These are phyloP conservation scores for Blastocystis sp. DNA, from an alignment of 352 stramenopile genomes.

Conservation along the genomic window DNA sequence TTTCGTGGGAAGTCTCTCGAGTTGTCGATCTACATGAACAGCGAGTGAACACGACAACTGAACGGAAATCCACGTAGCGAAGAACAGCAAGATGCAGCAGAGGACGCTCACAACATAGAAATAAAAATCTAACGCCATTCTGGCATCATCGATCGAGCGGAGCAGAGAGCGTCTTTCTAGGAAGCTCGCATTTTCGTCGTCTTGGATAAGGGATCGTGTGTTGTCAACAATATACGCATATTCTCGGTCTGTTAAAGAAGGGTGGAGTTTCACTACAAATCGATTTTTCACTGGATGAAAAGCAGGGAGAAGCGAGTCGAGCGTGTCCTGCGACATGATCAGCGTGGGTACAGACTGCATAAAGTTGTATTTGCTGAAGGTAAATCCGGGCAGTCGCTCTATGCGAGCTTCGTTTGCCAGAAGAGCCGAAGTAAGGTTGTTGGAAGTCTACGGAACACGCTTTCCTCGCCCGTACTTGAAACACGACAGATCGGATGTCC, in stretches of 20 bases:
- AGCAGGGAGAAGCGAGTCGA: neutral
- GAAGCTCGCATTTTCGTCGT: neutral
- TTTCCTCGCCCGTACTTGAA: no score
- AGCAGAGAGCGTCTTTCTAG: neutral
- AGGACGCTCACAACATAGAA: conserved; percentile 32
- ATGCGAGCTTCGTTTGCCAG: neutral
- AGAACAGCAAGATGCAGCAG: conserved; percentile 37
- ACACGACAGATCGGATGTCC: neutral
- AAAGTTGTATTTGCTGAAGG: conserved; percentile 58
- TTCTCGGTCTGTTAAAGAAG: neutral
- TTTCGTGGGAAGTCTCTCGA: conserved; percentile 36
- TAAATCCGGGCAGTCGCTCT: conserved; percentile 21
- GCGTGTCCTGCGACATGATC: neutral
- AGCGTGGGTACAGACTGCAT: neutral
- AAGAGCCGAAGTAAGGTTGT: neutral
- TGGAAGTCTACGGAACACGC: neutral
- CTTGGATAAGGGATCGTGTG: conserved; percentile 20
- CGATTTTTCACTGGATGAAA: neutral
- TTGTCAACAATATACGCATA: conserved; percentile 24
- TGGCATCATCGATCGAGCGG: conserved; percentile 1
- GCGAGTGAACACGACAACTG: neutral
- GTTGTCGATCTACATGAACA: neutral
- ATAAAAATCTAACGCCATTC: conserved; percentile 25
- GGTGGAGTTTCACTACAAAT: conserved; percentile 10
- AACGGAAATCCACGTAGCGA: conserved; percentile 32